These are phyloP conservation scores for Fusarium guadeloupense DNA, from an alignment of 2,329 filamentous ascomycete genomes.

Conservation along the genomic window DNA sequence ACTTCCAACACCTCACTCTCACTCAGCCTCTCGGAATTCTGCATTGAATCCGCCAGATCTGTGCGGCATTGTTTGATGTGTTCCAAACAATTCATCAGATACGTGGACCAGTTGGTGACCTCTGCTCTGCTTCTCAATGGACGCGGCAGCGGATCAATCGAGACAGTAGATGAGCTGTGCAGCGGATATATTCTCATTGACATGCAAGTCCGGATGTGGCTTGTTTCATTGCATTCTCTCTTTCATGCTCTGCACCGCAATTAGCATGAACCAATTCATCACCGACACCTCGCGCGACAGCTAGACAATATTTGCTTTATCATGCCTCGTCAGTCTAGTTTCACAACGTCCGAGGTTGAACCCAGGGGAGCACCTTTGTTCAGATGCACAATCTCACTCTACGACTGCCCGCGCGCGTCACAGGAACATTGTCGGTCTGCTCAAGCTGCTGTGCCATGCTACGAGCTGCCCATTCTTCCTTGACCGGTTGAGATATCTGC, in stretches of 20 bases:
- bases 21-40: constrained; percentile 8
- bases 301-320: not conserved
- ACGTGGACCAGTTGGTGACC: constrained; percentile 25
- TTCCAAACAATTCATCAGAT: constrained; percentile 6
- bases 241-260: not conserved
- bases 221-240: constrained; percentile 21
- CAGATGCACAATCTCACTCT: constrained; percentile 26
- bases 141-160: not conserved
- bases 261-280: constrained; percentile 21
- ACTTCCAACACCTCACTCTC: no score
- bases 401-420: no score
- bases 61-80: constrained; percentile 16
- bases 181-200: constrained; percentile 23
- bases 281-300: constrained; percentile 1
- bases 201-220: constrained; percentile 1
- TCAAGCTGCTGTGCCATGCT: constrained; percentile 6
- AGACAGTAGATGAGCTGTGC: not conserved
- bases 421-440: no score
- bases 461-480: not conserved
- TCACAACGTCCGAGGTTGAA: not conserved
- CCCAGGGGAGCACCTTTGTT: constrained; percentile 8
- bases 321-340: not conserved
- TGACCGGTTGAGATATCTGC: constrained; percentile 1
- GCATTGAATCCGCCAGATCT: constrained; percentile 28
- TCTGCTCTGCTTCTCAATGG: constrained; percentile 1